Conservation (phyloP, 306 rosid genomes). For the Citrullus colocynthis region DNA sequence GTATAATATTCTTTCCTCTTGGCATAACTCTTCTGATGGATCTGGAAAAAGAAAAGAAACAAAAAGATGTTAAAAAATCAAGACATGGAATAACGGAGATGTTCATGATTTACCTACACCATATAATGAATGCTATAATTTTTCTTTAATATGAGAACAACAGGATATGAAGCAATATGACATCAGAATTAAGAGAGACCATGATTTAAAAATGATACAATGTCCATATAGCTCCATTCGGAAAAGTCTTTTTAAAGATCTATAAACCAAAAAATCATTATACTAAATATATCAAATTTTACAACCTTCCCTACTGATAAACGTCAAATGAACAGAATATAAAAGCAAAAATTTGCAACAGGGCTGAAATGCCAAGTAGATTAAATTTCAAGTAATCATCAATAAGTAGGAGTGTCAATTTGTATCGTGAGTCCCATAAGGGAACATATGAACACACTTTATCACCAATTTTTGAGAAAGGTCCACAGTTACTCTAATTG, state of each 20-base stretch:
- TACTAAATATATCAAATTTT: background rate
- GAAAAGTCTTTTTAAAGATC: background rate
- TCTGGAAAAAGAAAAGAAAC: slow-evolving; percentile 24
- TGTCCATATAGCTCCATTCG: background rate
- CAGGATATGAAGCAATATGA: background rate
- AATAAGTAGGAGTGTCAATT: background rate
- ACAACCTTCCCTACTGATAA: background rate
- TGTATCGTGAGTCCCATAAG: background rate
- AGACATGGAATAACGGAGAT: background rate
- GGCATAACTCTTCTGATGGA: slow-evolving; percentile 71
- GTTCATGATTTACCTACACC: background rate
- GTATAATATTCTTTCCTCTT: slow-evolving; percentile 84
- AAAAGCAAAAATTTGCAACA: background rate
- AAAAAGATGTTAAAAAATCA: background rate
- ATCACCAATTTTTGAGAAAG: background rate
- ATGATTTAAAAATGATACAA: background rate
- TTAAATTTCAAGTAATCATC: background rate
- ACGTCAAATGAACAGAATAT: background rate
- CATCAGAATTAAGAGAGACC: background rate
- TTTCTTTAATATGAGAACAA: background rate
- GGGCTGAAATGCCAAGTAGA: background rate
- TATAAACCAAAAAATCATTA: background rate
- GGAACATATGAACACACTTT: background rate
- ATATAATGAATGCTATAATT: background rate
- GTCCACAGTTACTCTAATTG: background rate